Base-by-base conservation (phyloP, 345 rosid species). In the Jatropha curcas region DNA sequence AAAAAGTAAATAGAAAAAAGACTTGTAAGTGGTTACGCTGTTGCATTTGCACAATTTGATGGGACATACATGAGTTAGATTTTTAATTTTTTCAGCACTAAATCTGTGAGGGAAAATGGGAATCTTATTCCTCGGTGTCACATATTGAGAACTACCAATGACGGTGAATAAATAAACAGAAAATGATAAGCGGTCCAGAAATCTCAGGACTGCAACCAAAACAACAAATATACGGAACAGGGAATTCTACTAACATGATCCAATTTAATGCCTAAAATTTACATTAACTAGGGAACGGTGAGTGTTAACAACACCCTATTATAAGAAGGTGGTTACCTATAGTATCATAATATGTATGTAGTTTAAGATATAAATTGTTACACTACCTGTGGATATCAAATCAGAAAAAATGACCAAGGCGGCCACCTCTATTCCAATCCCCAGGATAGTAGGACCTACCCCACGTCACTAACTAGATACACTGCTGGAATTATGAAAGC, bases 401-500 rank as follows among this genome's bases (percentile, higher is more conserved):
- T 95, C 99, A 68, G 99, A n/a, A n/a, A n/a, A n/a, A 97, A 79
- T 95, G 99, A 72, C 99, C 99, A 85, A 95, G 99, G 72, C 99
- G 93, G 27, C 99, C 98, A 30, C 99, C 98, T 74, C 99, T 92
- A n/a, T 68, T 98, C 99, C 80, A 91, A 95, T 16, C 99, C 99
- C 99, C 99, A 95, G 1, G 98, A n/a, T n/a, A 89, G 78, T 85
- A 95, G 61, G 61, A 92, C 90, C 80, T 92, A n/a, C 87, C 77
- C 99, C 99, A 71, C 56, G 62, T 53, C 83, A 71, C 83, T 86
- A 81, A 95, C 86, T 52, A n/a, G 98, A 97, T 65, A 87, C 87
- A 81, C 99, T 92, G 68, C n/a, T 95, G 99, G 79, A 95, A 95
- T 86, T 92, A 92, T 51, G 99, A 88, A 56, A 98, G 98, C 77